Base-by-base conservation (phyloP, 2,329 filamentous ascomycete species). In the Phaeosphaeriaceae sp. region DNA sequence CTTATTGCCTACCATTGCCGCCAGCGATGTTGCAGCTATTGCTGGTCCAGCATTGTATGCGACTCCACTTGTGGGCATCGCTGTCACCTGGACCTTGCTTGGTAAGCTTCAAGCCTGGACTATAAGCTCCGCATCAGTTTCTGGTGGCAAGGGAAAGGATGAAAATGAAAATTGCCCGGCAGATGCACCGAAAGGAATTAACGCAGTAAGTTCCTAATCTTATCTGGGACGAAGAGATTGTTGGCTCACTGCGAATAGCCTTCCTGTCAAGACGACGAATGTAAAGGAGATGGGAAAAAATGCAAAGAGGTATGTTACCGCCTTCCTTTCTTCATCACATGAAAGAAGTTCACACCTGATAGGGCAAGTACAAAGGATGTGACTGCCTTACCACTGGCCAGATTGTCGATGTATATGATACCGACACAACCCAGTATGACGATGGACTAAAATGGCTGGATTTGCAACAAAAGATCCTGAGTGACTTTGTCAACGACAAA, bases 291-390 rank as follows among this genome's bases (percentile, higher is more conserved):
- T 21, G 21, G 21, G 15, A 21, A 21, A 21, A 38, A 38, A 15
- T 26, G 6, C 21, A 26, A 21, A 12, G 7, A 21, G 36, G 21
- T 21, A 15, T 38, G 36, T 38, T 9, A 21, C 11, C 5, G 5
- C 11, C 11, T 33, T n/a, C 17, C n/a, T 5, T 38, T 23, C 18
- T 13, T 13, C 2, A 9, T 2, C 6, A n/a, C 7, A 6, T 13
- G 5, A 38, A 9, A 9, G 9, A 12, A 23, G 21, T n/a, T 26
- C 17, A 38, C n/a, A 23, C 5, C 15, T 23, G 7, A 38, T 21
- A 38, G 36, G 36, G 36, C 17, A 38, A 38, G 11, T 38, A 38
- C n/a, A 38, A 38, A 21, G 36, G 36, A 17, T 38, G 36, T 26
- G 36, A 38, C 9, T 38, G 36, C 17, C 7, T 38, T 21, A 18